Evolutionary conservation across 148 eudicot species (phyloP).

Genomic region (Vaccinium vitisidaea): DNA sequence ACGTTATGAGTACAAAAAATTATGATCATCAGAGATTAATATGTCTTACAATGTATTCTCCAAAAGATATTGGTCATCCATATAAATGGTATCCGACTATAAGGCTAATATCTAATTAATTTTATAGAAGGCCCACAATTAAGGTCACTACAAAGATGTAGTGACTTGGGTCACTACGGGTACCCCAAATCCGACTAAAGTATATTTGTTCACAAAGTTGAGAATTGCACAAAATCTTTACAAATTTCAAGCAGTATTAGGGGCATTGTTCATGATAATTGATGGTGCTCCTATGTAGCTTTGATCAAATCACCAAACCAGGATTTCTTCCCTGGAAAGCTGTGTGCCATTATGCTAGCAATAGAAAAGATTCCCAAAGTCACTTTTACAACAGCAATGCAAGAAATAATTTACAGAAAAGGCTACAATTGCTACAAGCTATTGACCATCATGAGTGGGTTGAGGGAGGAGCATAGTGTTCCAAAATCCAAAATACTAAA

Average conservation of each 20-base stretch:
- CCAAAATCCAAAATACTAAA: neutral
- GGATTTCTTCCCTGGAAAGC: neutral
- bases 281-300: neutral
- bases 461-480: neutral
- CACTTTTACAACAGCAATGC: slow-evolving; percentile 3
- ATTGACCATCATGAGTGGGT: slow-evolving; percentile 5
- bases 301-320: neutral
- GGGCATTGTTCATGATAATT: neutral
- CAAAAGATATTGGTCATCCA: no score
- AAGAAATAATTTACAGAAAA: slow-evolving; percentile 2
- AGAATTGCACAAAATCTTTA: neutral
- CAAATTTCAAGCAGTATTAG: neutral
- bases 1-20: no score
- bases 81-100: no score
- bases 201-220: neutral
- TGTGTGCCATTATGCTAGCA: neutral
- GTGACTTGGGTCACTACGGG: no score
- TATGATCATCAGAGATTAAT: no score
- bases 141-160: no score
- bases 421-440: slow-evolving; percentile 9
- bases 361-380: neutral
- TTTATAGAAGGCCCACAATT: no score
- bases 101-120: no score
- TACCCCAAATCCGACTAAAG: no score
- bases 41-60: no score